Evolutionary conservation across 2,329 filamentous ascomycete genomes (phyloP).

Genomic region (Rugonectria rugulosa): DNA sequence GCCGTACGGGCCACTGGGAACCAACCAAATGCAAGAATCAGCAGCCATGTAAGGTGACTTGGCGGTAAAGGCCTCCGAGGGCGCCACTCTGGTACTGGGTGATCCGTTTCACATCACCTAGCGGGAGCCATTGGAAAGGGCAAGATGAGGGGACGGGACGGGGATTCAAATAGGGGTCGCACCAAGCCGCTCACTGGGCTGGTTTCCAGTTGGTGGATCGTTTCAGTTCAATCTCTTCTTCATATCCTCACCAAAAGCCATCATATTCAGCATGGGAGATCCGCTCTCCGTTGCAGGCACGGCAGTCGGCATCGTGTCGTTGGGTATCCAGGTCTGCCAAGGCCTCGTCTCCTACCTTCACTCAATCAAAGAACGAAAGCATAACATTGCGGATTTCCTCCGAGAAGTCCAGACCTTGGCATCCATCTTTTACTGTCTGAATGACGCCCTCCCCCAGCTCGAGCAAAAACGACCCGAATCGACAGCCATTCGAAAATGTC

Average conservation of each 20-base stretch:
- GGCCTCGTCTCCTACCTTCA: not conserved
- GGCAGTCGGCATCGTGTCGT: not conserved
- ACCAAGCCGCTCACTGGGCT: constrained; percentile 1
- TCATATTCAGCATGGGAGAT: not conserved
- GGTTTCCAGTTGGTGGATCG: constrained; percentile 21
- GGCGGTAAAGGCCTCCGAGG: constrained; percentile 10
- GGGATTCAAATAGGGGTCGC: constrained; percentile 10
- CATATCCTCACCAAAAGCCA: constrained; percentile 3
- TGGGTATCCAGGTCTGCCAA: constrained; percentile 10
- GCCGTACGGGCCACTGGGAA: not conserved
- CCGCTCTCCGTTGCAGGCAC: not conserved
- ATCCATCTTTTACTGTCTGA: no score
- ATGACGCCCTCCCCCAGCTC: no score
- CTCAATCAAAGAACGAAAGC: not conserved
- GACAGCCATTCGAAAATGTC: not conserved
- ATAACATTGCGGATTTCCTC: not conserved
- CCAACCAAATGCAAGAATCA: constrained; percentile 11
- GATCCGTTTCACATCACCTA: constrained; percentile 13
- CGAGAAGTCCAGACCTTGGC: not conserved
- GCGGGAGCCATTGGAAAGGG: constrained; percentile 5
- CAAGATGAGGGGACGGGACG: constrained; percentile 2
- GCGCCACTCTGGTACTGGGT: constrained; percentile 1
- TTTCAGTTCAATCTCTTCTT: constrained; percentile 9
- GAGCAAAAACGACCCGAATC: no score
- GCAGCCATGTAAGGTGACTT: constrained; percentile 6